A percentile compares a stretch with the other conserved stretches of the same genome.
phyloP scores from a whole-genome alignment of 768 basidiomycete genomes.

The Lactarius deliciosus region DNA sequence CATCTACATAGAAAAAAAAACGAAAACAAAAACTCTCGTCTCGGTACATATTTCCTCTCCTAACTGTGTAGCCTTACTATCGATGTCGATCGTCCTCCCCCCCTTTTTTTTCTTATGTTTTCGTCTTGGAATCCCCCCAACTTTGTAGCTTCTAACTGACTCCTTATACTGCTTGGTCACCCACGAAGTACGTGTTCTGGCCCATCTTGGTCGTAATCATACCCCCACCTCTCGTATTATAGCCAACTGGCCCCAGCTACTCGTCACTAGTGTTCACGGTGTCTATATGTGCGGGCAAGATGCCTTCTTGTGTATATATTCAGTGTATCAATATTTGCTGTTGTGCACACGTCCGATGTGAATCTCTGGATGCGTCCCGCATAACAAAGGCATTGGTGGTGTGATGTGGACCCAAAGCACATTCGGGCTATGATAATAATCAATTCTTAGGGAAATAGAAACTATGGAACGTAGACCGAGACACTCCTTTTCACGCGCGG shows the following conservation, averaged over 20 bases:
- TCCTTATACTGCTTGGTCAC: background rate
- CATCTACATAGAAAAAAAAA: background rate
- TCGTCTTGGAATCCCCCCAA: background rate
- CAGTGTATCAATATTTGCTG: background rate
- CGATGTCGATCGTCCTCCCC: background rate
- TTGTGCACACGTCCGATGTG: background rate
- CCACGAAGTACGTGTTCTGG: background rate
- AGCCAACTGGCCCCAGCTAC: background rate
- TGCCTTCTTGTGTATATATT: background rate
- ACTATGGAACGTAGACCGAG: too few relatives aligned
- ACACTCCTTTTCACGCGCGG: too few relatives aligned
- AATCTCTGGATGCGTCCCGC: too few relatives aligned
- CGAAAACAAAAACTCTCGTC: background rate
- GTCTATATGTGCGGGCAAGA: background rate
- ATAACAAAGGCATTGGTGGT: too few relatives aligned
- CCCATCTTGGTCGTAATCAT: background rate
- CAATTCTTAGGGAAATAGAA: too few relatives aligned
- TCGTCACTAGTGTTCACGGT: background rate
- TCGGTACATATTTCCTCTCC: background rate
- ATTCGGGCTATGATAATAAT: too few relatives aligned
- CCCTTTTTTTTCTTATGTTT: background rate
- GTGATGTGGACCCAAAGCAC: too few relatives aligned
- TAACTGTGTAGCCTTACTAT: slow-evolving; percentile 1
- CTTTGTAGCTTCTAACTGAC: slow-evolving; percentile 3
- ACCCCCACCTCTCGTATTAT: background rate